phyloP scores from a whole-genome alignment of 2,329 filamentous ascomycete species.

The Mycosphaerelloides madeirae region DNA sequence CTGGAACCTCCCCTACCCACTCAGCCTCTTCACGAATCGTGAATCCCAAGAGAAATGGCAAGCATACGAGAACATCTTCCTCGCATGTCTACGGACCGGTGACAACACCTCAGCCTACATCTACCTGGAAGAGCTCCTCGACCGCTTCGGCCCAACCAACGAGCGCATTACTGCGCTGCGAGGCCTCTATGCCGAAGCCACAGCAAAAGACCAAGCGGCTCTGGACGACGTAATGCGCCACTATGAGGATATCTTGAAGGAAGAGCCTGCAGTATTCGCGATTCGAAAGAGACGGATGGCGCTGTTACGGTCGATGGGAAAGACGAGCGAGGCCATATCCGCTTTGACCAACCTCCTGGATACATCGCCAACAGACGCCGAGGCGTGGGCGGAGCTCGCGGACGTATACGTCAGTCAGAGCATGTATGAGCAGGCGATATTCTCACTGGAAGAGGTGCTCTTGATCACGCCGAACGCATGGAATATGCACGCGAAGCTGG shows the following conservation, averaged over 20 bases:
- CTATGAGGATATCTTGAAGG: constrained; percentile 70
- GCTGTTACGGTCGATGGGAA: constrained; percentile 69
- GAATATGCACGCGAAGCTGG: constrained; percentile 89
- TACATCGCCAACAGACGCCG: constrained; percentile 80
- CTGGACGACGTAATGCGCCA: constrained; percentile 67
- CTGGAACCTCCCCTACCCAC: constrained; percentile 43
- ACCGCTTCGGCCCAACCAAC: constrained; percentile 77
- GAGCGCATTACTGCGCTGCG: constrained; percentile 79
- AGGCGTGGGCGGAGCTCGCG: constrained; percentile 87
- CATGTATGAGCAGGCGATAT: constrained; percentile 76
- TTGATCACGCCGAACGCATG: constrained; percentile 85
- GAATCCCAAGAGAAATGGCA: constrained; percentile 81
- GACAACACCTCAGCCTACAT: constrained; percentile 73
- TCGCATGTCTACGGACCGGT: constrained; percentile 77
- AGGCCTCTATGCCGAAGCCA: constrained; percentile 80
- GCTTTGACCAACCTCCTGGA: constrained; percentile 72
- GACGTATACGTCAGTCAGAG: constrained; percentile 80
- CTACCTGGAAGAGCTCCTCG: constrained; percentile 69
- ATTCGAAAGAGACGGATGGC: constrained; percentile 81
- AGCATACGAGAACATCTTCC: constrained; percentile 78
- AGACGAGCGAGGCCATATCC: constrained; percentile 65
- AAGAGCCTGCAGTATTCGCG: constrained; percentile 75
- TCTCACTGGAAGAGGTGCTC: constrained; percentile 83
- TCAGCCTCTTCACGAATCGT: constrained; percentile 47
- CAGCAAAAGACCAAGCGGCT: constrained; percentile 60